Conservation (phyloP, 768 basidiomycete species). For the Lentinula lateritia region DNA sequence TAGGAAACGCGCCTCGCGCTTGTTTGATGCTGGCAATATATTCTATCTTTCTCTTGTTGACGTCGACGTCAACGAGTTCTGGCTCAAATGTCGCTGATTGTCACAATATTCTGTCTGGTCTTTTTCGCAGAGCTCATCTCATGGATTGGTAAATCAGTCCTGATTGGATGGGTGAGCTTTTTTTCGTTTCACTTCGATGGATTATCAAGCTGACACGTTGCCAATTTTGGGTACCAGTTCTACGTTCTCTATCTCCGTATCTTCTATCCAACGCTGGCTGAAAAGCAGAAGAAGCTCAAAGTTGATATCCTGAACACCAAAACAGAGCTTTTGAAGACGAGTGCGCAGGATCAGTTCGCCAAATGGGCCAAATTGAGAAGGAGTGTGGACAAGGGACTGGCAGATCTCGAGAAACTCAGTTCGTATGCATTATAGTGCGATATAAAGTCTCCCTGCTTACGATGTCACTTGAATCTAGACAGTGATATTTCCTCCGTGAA, state of each 20-base stretch:
- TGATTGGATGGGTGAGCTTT: conserved; percentile 70
- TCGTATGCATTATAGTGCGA: conserved; percentile 23
- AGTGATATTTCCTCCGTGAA: conserved; percentile 55
- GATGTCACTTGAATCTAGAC: conserved; percentile 40
- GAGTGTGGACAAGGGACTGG: conserved; percentile 86
- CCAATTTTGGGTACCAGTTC: conserved; percentile 38
- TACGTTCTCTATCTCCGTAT: conserved; percentile 67
- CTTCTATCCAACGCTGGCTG: conserved; percentile 49
- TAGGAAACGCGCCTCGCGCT: not conserved
- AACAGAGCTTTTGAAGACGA: conserved; percentile 82
- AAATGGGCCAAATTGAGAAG: conserved; percentile 95
- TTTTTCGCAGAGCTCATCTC: conserved; percentile 79
- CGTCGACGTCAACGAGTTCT: not conserved
- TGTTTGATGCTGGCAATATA: not conserved
- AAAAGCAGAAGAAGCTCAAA: conserved; percentile 69
- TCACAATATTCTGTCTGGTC: conserved; percentile 78
- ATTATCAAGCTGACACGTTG: not conserved
- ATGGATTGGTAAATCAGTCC: conserved; percentile 84
- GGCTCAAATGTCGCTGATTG: conserved; percentile 62
- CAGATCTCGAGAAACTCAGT: conserved; percentile 92
- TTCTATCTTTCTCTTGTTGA: not conserved
- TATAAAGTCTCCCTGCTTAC: not conserved
- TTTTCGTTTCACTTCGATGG: conserved; percentile 3
- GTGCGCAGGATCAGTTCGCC: conserved; percentile 95
- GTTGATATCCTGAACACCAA: conserved; percentile 74